Percentiles rank a stretch among this genome's conserved stretches.
phyloP scores from a whole-genome alignment of 202 grass and related monocot genomes.

The Dendrocalamus latiflorus region DNA sequence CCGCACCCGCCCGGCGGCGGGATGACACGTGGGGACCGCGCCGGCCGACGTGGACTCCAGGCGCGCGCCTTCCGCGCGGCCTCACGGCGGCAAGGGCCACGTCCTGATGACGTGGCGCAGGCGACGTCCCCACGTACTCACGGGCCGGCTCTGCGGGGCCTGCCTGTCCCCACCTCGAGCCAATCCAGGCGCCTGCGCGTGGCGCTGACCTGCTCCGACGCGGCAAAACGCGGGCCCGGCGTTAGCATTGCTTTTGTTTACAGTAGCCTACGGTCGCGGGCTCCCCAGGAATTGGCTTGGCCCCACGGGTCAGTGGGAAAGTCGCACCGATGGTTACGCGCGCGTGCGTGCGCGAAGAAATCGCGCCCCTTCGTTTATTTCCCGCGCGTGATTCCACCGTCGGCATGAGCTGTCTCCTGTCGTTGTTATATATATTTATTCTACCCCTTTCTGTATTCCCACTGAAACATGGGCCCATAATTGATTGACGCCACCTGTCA shows the following conservation, averaged over 20 bases:
- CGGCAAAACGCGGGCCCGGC: neutral
- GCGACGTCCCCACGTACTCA: neutral
- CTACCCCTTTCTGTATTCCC: accelerated
- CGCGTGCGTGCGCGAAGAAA: neutral
- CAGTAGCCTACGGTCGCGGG: neutral
- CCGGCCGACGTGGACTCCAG: neutral
- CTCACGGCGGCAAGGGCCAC: neutral
- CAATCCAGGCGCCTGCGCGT: neutral
- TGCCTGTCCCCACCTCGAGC: neutral
- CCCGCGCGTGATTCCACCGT: neutral
- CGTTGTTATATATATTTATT: neutral
- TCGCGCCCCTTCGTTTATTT: no score
- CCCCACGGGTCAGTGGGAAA: neutral
- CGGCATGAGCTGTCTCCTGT: neutral
- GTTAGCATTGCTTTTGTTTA: neutral
- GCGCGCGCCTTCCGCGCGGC: no score
- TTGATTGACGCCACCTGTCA: neutral
- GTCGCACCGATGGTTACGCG: neutral
- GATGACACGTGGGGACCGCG: neutral
- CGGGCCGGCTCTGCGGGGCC: neutral
- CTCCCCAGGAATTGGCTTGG: neutral
- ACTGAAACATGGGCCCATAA: neutral
- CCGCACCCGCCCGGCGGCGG: no score
- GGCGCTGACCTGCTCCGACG: neutral
- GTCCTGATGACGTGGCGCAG: neutral